phyloP scores from a whole-genome alignment of 148 eudicot species.

The Silene conica region DNA sequence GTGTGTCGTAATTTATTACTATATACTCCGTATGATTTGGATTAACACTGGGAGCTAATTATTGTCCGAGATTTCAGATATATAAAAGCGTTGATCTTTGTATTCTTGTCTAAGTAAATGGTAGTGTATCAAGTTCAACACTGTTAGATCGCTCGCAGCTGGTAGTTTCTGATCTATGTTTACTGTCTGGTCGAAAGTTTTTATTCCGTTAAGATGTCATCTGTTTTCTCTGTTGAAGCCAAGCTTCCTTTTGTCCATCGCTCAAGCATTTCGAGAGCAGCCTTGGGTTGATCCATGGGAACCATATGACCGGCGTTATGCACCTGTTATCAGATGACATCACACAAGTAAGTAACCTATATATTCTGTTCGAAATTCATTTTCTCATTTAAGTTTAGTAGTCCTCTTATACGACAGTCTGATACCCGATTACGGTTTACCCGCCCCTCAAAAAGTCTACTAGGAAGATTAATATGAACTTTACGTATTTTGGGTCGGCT shows the following conservation, averaged over 20 bases:
- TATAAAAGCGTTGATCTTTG: background rate
- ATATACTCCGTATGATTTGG: background rate
- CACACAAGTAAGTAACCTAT: slow-evolving; percentile 1
- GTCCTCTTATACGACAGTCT: too few relatives aligned
- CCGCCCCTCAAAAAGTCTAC: too few relatives aligned
- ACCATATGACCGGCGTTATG: slow-evolving; percentile 78
- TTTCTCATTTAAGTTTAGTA: too few relatives aligned
- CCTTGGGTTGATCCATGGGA: slow-evolving; percentile 89
- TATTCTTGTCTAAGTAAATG: slow-evolving; percentile 8
- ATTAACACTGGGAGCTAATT: background rate
- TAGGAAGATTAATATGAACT: too few relatives aligned
- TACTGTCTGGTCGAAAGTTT: background rate
- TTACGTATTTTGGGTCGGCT: too few relatives aligned
- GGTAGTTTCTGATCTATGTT: slow-evolving; percentile 3
- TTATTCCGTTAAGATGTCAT: slow-evolving; percentile 22
- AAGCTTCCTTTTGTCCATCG: slow-evolving; percentile 64
- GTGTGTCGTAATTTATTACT: slow-evolving; percentile 6
- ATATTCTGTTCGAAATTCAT: background rate
- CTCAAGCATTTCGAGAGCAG: slow-evolving; percentile 69
- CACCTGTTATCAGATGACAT: slow-evolving; percentile 33
- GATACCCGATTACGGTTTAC: too few relatives aligned
- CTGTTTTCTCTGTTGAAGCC: slow-evolving; percentile 19
- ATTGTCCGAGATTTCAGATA: slow-evolving; percentile 8
- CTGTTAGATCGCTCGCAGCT: background rate
- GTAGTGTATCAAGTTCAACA: slow-evolving; percentile 6